Conservation (phyloP, 225 moss, liverwort and hornwort genomes). For the Sphagnum tenellum region DNA sequence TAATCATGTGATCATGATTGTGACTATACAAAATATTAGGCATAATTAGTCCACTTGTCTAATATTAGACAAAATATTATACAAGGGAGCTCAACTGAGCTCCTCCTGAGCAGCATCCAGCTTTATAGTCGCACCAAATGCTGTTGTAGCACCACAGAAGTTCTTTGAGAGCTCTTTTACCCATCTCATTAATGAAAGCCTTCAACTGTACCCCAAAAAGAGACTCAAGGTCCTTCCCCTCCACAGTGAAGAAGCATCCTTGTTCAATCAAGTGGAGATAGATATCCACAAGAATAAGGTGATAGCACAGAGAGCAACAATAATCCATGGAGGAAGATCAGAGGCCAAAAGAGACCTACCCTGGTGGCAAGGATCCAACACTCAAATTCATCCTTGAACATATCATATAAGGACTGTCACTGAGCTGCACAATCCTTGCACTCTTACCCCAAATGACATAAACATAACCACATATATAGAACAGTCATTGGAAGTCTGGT, state of each 20-base stretch:
- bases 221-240: no score
- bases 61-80: no score
- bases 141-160: conserved; percentile 87
- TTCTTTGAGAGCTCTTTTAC: conserved; percentile 94
- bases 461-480: conserved; percentile 88
- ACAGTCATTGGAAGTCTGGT: conserved; percentile 91
- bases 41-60: no score
- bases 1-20: no score
- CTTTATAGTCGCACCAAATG: conserved; percentile 78
- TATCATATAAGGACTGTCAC: conserved; percentile 76
- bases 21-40: no score
- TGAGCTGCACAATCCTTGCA: conserved; percentile 76
- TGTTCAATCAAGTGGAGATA: no score
- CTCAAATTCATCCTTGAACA: conserved; percentile 61
- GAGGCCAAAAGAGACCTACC: conserved; percentile 25
- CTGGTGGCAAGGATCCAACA: conserved; percentile 70
- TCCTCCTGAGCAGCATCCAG: conserved; percentile 73
- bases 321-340: no score
- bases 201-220: conserved; percentile 29
- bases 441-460: conserved; percentile 79
- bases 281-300: not conserved
- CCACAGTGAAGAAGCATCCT: no score
- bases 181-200: conserved; percentile 83
- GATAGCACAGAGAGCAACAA: not conserved
- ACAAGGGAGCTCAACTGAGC: conserved; percentile 83